Evolutionary conservation across 352 stramenopile genomes (phyloP).

Genomic region (Phytophthora agathidicida): DNA sequence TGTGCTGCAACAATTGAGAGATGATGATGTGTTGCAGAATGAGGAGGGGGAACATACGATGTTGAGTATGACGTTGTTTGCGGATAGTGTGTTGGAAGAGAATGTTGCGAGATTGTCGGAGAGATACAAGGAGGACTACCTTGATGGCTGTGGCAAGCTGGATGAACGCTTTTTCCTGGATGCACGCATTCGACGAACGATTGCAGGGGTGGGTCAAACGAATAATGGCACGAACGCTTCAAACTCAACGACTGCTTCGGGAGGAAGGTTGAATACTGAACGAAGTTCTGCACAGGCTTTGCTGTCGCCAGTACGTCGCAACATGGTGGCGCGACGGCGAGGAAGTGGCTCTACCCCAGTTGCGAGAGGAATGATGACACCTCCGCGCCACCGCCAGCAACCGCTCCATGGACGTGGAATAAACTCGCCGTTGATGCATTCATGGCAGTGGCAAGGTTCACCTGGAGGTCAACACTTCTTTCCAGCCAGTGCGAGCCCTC

Average conservation of each 20-base stretch:
- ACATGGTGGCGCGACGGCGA: constrained; percentile 40
- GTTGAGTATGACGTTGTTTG: constrained; percentile 41
- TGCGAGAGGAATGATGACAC: constrained; percentile 41
- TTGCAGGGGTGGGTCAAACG: constrained; percentile 36
- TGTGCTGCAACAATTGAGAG: constrained; percentile 46
- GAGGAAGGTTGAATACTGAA: constrained; percentile 29
- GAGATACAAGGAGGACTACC: constrained; percentile 53
- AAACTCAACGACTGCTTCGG: not conserved
- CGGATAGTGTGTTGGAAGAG: constrained; percentile 37
- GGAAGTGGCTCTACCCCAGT: constrained; percentile 21
- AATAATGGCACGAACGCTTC: constrained; percentile 12
- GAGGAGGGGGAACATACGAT: constrained; percentile 1
- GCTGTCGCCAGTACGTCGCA: constrained; percentile 43
- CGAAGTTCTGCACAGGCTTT: constrained; percentile 26
- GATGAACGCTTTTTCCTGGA: constrained; percentile 69
- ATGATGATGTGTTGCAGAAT: constrained; percentile 29
- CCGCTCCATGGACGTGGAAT: constrained; percentile 18
- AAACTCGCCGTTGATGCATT: constrained; percentile 40
- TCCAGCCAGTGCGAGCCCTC: constrained; percentile 27
- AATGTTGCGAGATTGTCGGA: constrained; percentile 45
- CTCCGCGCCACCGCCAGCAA: constrained; percentile 38
- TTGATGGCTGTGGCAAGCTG: constrained; percentile 55
- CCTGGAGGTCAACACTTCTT: constrained; percentile 27
- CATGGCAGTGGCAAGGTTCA: constrained; percentile 80
- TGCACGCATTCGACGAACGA: constrained; percentile 27